Evolutionary conservation across 1,284 basidiomycete species (phyloP), one percentile per base, ranked within the genome.

Genomic region (Chalciporus sp.): DNA sequence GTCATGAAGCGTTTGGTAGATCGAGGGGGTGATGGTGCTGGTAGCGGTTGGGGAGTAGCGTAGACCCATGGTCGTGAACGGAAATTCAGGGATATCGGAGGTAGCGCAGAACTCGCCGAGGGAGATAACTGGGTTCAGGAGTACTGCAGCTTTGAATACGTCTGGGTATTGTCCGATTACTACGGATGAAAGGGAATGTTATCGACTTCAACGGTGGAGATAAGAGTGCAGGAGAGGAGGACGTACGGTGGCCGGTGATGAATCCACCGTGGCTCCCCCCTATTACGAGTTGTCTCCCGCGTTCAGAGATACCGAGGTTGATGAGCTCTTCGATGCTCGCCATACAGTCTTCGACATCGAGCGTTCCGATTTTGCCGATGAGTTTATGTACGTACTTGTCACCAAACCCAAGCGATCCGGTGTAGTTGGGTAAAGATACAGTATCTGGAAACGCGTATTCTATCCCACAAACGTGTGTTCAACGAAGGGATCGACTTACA

Each of bases 191-290:
- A 33, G 3, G 6, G 12, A 14, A 3, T 5, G 12, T 33, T 14
- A 33, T 12, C 14, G 10, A 31, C 29, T 42, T 19, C 33, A 44
- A 33, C 37, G 55, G 42, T 8, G n/a, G 33, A 26, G 23, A 16
- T 40, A 7, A 16, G 10, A 6, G n/a, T n/a, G n/a, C 14, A 9
- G 35, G 31, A 35, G 35, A 47, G 29, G 42, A 31, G 31, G 4
- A 71, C 82, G 61, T 60, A 83, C 83, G 65, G 61, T 88, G 85
- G 1, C 74, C 80, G 7, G 76, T 67, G n/a, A 87, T 70, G 65
- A 87, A 89, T 0, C 86, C 88, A 8, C 87, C 86, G 59, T 90
- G 86, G 53, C 82, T 86, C 37, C 86, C 86, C 2, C 88, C 87
- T 20, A 65, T 69, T 3, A 88, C 63, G 54, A 84, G 77, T 20